Evolutionary conservation across 2,329 filamentous ascomycete species (phyloP), one percentile per base, ranked within the genome.

Genomic region (Whalleya microplaca): DNA sequence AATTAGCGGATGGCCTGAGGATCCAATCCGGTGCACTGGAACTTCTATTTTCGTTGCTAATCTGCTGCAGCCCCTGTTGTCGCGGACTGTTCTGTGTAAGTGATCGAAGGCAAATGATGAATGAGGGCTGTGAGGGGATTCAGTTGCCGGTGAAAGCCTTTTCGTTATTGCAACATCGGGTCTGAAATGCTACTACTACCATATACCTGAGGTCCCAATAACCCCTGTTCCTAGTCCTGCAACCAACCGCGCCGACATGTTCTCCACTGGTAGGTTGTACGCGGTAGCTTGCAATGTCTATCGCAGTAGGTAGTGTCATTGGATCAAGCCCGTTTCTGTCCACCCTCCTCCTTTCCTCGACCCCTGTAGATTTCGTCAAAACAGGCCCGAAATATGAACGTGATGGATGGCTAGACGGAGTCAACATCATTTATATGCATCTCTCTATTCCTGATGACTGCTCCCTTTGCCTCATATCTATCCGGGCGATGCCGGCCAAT

Each of bases 221-320:
- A 4, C 32, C 32, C 32, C 9, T 37, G 32, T 37, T 3, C 14
- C 9, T 12, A 18, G 41, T 41, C 48, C 41, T 51, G 48, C 48
- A 49, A 49, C 47, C 40, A 49, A 41, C 37, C 47, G 47, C 40
- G 37, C 47, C 47, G 47, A 42, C 47, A 45, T 51, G 23, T 52
- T 29, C 29, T 32, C 50, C 43, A 45, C 37, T 19, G n/a, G n/a
- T n/a, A n/a, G n/a, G n/a, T n/a, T n/a, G n/a, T n/a, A n/a, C n/a
- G n/a, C n/a, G n/a, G n/a, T n/a, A 21, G 16, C 42, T 20, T 37
- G 19, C 49, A 51, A 20, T 46, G 20, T 29, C 4, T 9, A 9
- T 27, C 4, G 23, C 23, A 27, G 23, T 27, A 27, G 23, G 23
- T 9, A 27, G 23, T 27, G 44, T 29, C 18, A 16, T 49, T 41